These are phyloP conservation scores for Fusarium anguioides DNA, from an alignment of 2,329 filamentous ascomycete species.

Conservation along the genomic window DNA sequence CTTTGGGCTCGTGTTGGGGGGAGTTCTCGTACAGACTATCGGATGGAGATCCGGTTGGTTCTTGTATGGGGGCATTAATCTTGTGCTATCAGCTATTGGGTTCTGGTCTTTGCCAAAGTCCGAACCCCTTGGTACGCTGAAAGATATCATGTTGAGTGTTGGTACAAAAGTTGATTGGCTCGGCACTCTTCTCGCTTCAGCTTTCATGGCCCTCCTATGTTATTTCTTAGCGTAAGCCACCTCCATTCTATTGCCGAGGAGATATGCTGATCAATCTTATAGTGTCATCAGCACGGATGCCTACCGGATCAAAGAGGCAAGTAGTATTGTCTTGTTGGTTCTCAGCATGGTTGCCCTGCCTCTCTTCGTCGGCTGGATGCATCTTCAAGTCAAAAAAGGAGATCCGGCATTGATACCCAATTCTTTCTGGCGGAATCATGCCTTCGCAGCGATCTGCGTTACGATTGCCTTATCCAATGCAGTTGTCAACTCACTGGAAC, in stretches of 20 bases:
- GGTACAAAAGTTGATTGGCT: constrained; percentile 64
- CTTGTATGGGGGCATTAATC: constrained; percentile 50
- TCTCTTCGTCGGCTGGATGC: constrained; percentile 65
- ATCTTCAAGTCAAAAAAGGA: constrained; percentile 56
- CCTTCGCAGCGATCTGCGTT: constrained; percentile 67
- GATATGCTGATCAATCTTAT: neutral
- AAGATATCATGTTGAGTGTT: constrained; percentile 37
- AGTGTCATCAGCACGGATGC: constrained; percentile 54
- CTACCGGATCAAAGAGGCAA: constrained; percentile 54
- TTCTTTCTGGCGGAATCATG: constrained; percentile 66
- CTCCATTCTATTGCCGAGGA: neutral
- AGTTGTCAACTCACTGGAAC: constrained; percentile 59
- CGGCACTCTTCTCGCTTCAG: constrained; percentile 60
- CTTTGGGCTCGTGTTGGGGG: constrained; percentile 61
- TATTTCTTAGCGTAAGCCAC: constrained; percentile 64
- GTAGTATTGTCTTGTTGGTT: constrained; percentile 59
- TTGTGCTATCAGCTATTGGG: constrained; percentile 51
- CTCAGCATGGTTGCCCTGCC: constrained; percentile 57
- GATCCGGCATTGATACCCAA: constrained; percentile 70
- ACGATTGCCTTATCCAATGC: constrained; percentile 60
- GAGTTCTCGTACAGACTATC: constrained; percentile 58
- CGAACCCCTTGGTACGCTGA: constrained; percentile 38
- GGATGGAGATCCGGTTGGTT: constrained; percentile 63
- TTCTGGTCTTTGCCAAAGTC: constrained; percentile 51
- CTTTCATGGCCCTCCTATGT: constrained; percentile 60